Evolutionary conservation across 108 stramenopile genomes (phyloP), one percentile per base, ranked within the genome.

Genomic region (Conticribra weissflogii): DNA sequence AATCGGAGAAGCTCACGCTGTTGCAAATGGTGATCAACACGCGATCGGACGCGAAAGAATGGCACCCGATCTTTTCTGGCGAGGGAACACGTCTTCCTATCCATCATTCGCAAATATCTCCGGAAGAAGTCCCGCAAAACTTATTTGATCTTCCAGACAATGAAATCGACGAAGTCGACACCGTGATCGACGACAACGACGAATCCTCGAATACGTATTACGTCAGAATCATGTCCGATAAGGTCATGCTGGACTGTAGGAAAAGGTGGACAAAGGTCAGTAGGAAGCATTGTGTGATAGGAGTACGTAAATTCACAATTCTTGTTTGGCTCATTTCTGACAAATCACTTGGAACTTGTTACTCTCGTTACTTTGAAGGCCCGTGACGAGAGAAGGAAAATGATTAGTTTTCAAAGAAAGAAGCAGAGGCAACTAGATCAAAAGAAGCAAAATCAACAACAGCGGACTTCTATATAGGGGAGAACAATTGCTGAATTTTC

Each of bases 11-110:
- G 63, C 23, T 32, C 19, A 33, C 69, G 24, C 28, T 77, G n/a
- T 18, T 71, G 33, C 59, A 77, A 32, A 63, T 71, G 63, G 29
- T 69, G 7, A 79, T 69, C 50, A 68, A 72, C 16, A 22, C 62
- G 17, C 62, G 32, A 46, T 66, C 86, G 3, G 90, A 91, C 69
- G 85, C 85, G 1, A 85, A 86, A 54, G 90, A 91, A 60, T 91
- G 90, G 90, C 83, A 91, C 61, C 68, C 87, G 28, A 68, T 90
- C 49, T 72, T 74, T 46, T 67, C 58, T 17, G 63, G 68, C 3
- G 75, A 71, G 31, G 70, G 75, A 15, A 44, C 54, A 7, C 45
- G 25, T 3, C 46, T 57, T 45, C 62, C 71, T 0, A 22, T 72
- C 18, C 70, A 76, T 47, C 54, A 76, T 34, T 57, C 69, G 22